Evolutionary conservation across 1,139 yeast genomes (phyloP), one percentile per base, ranked within the genome.

Genomic region (Pneumocystis oryctolagi): DNA sequence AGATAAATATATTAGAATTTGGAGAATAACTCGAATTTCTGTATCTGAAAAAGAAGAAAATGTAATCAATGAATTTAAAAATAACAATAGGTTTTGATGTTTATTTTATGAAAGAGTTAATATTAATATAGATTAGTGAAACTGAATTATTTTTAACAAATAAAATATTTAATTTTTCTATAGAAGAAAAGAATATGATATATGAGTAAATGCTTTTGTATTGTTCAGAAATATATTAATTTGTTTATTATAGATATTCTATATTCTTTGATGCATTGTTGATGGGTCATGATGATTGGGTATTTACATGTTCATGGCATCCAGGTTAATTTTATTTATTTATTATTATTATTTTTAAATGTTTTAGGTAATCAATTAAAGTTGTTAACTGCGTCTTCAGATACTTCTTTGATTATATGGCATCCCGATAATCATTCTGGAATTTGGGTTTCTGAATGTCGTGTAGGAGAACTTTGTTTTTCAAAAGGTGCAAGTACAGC

Each of bases 221-320:
- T 47, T 64, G 34, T 55, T 60, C 14, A 62, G 42, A 28, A 58
- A 30, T 12, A 47, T 25, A 25, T 25, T 47, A 12, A 14, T 47
- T 20, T 25, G 12, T 25, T 47, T 34, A 65, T 8, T 67, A 72
- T 5, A 73, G 75, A 63, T 81, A 79, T 62, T 82, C 89, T 0
- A 79, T 89, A 65, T 83, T 83, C 67, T 89, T 89, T 71, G 98
- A 94, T 71, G 97, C 98, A 0, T 80, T 94, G 66, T 83, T 94
- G 39, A 85, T 92, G 86, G 98, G 98, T 9, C 98, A 94, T 73
- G 99, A 94, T 72, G 99, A 94, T 73, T 94, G 98, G 98, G 85
- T 94, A 35, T 83, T 92, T 14, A 84, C 89, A 8, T 77, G 92
- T 59, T 78, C 80, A 63, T 94, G 98, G 97, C 34, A 58, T 60